Base-by-base conservation (phyloP, 192 early-diverging fungal species). In the Diversispora epigaea region DNA sequence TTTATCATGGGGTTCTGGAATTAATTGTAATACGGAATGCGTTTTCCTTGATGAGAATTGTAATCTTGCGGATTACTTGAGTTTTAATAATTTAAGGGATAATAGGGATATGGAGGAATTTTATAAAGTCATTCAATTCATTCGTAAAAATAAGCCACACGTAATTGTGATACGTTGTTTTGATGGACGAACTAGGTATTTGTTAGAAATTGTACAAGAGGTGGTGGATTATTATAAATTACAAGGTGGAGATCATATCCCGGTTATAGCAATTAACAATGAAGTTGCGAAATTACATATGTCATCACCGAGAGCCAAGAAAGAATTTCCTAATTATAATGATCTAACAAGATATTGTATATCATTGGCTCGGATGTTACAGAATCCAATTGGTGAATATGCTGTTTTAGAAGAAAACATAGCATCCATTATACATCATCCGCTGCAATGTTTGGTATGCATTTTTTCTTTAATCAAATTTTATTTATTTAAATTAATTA, bases 211-310 rank as follows among this genome's bases (percentile, higher is more conserved):
- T 39, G 86, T 94, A 49, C 79, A 86, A 71, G 84, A 80, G 19
- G 77, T 85, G 41, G 81, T 89, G 39, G 79, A 79, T 41, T 86
- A 88, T 61, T 80, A 87, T 63, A 67, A 67, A 12, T 22, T 14
- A 25, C 21, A 25, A 25, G 32, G 39, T 21, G 32, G 39, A 9
- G 89, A 88, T 58, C 83, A 88, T 45, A 70, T 88, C 1, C 4
- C 83, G 4, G 85, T 97, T 32, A 84, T 89, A 4, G 89, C 95
- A 70, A 90, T 92, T 10, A 89, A 92, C 58, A 96, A 99, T 82
- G 94, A 96, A 72, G 89, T 90, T 1, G 96, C 97, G 1, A 86
- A 93, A 19, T 77, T 97, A 9, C 94, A 87, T 79, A 94, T 93
- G 80, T 12, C n/a, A 25, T 67, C 65, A 22, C 12, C 32, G 11